Percentiles rank a stretch among this genome's conserved stretches.
phyloP scores from a whole-genome alignment of 169 alveolate genomes.

The Theileria sp. region DNA sequence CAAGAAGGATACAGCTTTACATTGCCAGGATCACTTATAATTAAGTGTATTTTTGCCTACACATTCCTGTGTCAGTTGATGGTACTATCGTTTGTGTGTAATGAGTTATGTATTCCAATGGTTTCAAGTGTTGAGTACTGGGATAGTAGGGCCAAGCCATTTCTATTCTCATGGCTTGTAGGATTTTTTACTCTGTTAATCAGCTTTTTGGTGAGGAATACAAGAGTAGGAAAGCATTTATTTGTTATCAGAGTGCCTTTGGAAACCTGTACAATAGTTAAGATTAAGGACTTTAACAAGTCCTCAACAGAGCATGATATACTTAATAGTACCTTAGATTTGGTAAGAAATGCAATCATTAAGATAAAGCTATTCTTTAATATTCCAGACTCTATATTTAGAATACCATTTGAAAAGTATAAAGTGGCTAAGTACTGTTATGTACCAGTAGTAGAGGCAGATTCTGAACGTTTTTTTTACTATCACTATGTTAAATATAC shows the following conservation, averaged over 20 bases:
- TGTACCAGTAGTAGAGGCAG: constrained; percentile 25
- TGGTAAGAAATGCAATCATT: constrained; percentile 39
- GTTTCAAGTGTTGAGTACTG: constrained; percentile 64
- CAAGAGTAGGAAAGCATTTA: constrained; percentile 56
- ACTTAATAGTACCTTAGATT: constrained; percentile 25
- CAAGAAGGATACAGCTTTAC: constrained; percentile 59
- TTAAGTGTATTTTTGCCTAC: constrained; percentile 28
- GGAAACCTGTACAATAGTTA: constrained; percentile 34
- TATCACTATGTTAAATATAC: constrained; percentile 68
- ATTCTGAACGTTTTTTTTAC: constrained; percentile 46
- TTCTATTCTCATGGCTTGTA: constrained; percentile 53
- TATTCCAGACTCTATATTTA: constrained; percentile 58
- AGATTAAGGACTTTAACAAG: constrained; percentile 40
- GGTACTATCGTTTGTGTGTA: constrained; percentile 62
- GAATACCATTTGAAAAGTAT: constrained; percentile 59
- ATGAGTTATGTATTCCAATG: constrained; percentile 72
- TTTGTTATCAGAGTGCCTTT: constrained; percentile 44
- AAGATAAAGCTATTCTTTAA: constrained; percentile 47
- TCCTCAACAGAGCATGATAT: constrained; percentile 60
- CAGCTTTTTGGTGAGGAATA: constrained; percentile 44
- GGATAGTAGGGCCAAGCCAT: constrained; percentile 73
- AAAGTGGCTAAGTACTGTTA: constrained; percentile 36
- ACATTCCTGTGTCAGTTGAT: constrained; percentile 66
- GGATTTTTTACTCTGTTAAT: constrained; percentile 47
- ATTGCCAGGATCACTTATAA: constrained; percentile 43